These are phyloP conservation scores for Teunomyces cretensis DNA, from an alignment of 805 yeast species.

Conservation along the genomic window DNA sequence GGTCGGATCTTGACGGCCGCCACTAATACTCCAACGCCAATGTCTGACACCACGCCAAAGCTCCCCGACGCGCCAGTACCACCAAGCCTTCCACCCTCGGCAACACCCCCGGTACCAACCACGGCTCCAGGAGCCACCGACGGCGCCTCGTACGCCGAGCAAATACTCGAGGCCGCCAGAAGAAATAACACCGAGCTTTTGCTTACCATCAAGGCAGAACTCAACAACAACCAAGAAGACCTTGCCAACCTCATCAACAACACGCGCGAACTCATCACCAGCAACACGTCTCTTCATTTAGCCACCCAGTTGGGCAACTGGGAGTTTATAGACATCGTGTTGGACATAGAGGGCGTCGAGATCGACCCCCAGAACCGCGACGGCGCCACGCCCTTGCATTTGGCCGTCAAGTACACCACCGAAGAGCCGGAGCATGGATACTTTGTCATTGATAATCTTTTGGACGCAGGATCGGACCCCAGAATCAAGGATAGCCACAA, in stretches of 20 bases:
- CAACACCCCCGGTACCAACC: slow-evolving; percentile 1
- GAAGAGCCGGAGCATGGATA: slow-evolving; percentile 85
- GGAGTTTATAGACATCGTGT: slow-evolving; percentile 76
- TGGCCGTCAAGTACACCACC: slow-evolving; percentile 72
- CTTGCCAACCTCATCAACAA: slow-evolving; percentile 58
- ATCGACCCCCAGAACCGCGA: slow-evolving; percentile 78
- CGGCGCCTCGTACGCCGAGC: slow-evolving; percentile 77
- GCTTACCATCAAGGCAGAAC: slow-evolving; percentile 49
- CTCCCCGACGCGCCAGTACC: neutral
- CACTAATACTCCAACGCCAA: neutral
- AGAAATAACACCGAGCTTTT: slow-evolving; percentile 82
- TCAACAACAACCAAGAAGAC: slow-evolving; percentile 37
- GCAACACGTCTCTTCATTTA: slow-evolving; percentile 78
- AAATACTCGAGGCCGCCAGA: slow-evolving; percentile 82
- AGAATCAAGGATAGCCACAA: slow-evolving; percentile 46
- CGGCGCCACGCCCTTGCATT: slow-evolving; percentile 88
- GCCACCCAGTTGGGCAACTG: slow-evolving; percentile 80
- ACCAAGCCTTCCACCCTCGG: neutral
- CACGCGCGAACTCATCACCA: slow-evolving; percentile 66
- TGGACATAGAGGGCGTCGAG: slow-evolving; percentile 89
- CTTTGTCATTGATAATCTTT: slow-evolving; percentile 71
- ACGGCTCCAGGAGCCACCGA: neutral
- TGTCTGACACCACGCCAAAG: slow-evolving; percentile 1
- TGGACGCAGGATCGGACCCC: slow-evolving; percentile 92
- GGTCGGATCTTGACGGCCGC: slow-evolving; percentile 2